Evolutionary conservation across 208 protist genomes (phyloP), one percentile per base, ranked within the genome.

Genomic region (Trypanosoma grayi): DNA sequence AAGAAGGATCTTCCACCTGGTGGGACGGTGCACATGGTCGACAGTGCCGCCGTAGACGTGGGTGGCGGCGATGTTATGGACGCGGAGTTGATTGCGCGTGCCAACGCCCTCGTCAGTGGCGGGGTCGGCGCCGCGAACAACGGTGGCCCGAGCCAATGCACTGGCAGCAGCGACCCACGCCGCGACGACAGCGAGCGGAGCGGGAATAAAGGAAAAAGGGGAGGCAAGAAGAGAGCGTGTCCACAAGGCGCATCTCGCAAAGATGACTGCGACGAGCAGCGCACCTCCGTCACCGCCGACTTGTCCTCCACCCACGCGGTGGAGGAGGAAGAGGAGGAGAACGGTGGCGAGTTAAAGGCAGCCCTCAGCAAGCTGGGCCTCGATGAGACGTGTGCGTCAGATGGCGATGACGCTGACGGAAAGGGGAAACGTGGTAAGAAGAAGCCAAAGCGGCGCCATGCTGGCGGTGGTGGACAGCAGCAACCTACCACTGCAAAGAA

Each of bases 21-120:
- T 16, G 83, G 82, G 65, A 69, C 74, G 4, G 60, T 81, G 13
- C 84, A 94, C 69, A 85, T 86, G 75, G 71, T 94, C 27, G 84
- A 94, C 25, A 73, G 79, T 30, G 75, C 82, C 2, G 84, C 89
- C n/a, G 81, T 80, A 31, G 80, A 79, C 44, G 41, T 64, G 11
- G 74, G 59, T 5, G 73, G 74, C 33, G 53, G 53, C 4, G 59
- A 40, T 58, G 45, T 66, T 11, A 66, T 69, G 51, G 71, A 64
- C 56, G 37, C 57, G 0, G 65, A 62, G 10, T 34, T 62, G 0
- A 60, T 64, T 39, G 55, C 60, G 22, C 48, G 28, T 8, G 55
- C 61, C 28, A 74, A 65, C 37, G 48, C 61, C 7, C 52, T 60
- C 34, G 52, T 51, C 10, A 44, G 13, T 27, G 52, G 30, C 6